Evolutionary conservation across 805 yeast genomes (phyloP).

Genomic region (Grigorovia humatica): DNA sequence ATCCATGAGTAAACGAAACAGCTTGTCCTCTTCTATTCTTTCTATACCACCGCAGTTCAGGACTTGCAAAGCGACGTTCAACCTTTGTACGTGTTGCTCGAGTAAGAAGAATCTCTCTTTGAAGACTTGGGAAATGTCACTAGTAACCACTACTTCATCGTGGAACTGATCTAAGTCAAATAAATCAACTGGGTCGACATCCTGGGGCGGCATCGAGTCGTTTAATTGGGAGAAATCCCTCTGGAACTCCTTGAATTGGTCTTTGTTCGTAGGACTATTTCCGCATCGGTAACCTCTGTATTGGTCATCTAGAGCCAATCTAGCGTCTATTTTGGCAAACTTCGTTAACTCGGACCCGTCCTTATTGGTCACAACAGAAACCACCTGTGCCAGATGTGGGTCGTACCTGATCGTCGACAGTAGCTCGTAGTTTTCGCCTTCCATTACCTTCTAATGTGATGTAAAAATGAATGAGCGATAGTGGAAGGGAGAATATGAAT

Average conservation of each 20-base stretch:
- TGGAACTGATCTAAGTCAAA: neutral
- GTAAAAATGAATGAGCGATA: too few relatives aligned
- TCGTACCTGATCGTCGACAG: constrained; percentile 71
- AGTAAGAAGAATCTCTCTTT: constrained; percentile 3
- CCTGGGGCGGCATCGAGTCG: neutral
- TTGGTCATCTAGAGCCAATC: neutral
- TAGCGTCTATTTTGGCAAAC: neutral
- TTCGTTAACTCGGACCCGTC: neutral
- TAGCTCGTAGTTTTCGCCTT: constrained; percentile 17
- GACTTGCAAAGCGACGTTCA: constrained; percentile 42
- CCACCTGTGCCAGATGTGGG: constrained; percentile 34
- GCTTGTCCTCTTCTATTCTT: constrained; percentile 32
- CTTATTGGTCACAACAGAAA: neutral
- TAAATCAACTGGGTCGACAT: neutral
- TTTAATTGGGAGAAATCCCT: neutral
- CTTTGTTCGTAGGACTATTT: neutral
- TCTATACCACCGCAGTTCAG: constrained; percentile 37
- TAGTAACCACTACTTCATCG: neutral
- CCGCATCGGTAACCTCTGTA: constrained; percentile 3
- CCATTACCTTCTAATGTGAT: neutral
- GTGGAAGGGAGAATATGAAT: too few relatives aligned
- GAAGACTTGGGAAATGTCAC: neutral
- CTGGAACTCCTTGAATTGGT: neutral
- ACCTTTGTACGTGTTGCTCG: constrained; percentile 31
- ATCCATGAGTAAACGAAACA: constrained; percentile 35